Evolutionary conservation across 2,329 filamentous ascomycete species (phyloP).

Genomic region (Penicillium sp.): DNA sequence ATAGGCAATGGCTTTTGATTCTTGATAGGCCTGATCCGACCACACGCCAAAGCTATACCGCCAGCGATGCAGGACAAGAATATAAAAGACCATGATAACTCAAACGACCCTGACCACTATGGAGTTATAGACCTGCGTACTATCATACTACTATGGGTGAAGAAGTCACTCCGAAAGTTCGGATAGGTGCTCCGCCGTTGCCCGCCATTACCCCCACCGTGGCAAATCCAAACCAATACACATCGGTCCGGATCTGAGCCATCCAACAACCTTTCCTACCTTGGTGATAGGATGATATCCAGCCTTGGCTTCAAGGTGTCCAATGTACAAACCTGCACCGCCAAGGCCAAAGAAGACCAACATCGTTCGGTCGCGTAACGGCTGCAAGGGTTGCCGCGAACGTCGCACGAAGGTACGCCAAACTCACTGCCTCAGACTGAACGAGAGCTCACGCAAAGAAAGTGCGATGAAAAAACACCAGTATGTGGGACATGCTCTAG

Average conservation of each 20-base stretch:
- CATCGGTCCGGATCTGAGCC: not conserved
- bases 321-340: conserved; percentile 21
- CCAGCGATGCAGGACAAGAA: too few relatives aligned
- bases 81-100: too few relatives aligned
- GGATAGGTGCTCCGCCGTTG: too few relatives aligned
- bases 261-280: not conserved
- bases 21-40: too few relatives aligned
- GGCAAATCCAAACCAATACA: not conserved
- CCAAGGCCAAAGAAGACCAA: conserved; percentile 20
- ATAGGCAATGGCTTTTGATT: too few relatives aligned
- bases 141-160: too few relatives aligned
- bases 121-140: too few relatives aligned
- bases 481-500: conserved; percentile 26
- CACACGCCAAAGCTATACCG: too few relatives aligned
- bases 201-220: not conserved
- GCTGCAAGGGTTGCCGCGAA: conserved; percentile 21
- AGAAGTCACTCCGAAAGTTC: not conserved
- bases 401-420: conserved; percentile 17
- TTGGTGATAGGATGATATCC: not conserved
- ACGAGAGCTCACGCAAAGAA: conserved; percentile 24
- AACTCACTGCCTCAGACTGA: not conserved
- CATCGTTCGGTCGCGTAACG: conserved; percentile 22
- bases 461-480: conserved; percentile 29
- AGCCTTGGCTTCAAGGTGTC: not conserved
- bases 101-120: too few relatives aligned